Conservation (phyloP, 257 asterid species). For the Hygrophila difformis region DNA sequence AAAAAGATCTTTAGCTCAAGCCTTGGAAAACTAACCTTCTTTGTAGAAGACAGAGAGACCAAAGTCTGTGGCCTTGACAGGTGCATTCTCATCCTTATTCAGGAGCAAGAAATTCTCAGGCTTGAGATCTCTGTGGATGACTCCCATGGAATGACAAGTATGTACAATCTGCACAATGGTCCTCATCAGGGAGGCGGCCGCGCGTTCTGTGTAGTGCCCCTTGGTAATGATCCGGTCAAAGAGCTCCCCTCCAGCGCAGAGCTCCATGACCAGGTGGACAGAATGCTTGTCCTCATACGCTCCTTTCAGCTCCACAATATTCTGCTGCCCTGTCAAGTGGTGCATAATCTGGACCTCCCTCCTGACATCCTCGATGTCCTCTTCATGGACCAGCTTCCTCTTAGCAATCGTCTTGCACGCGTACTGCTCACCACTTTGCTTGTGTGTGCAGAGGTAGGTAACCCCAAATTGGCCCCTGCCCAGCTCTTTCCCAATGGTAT, state of each 20-base stretch:
- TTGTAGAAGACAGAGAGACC: slow-evolving; percentile 62
- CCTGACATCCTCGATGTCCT: slow-evolving; percentile 54
- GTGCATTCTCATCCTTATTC: slow-evolving; percentile 51
- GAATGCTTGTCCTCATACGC: slow-evolving; percentile 61
- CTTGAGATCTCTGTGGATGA: slow-evolving; percentile 58
- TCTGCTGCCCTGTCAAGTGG: slow-evolving; percentile 51
- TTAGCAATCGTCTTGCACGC: slow-evolving; percentile 65
- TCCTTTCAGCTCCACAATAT: slow-evolving; percentile 54
- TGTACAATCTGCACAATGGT: slow-evolving; percentile 61
- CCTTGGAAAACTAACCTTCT: slow-evolving; percentile 27
- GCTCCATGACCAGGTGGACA: slow-evolving; percentile 52
- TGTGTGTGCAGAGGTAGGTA: slow-evolving; percentile 46
- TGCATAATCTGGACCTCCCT: slow-evolving; percentile 69
- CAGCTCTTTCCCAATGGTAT: slow-evolving; percentile 56
- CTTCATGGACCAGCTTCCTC: slow-evolving; percentile 47
- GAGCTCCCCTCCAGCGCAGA: slow-evolving; percentile 64
- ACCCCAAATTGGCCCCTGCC: slow-evolving; percentile 60
- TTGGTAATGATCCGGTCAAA: slow-evolving; percentile 49
- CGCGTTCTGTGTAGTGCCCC: slow-evolving; percentile 59
- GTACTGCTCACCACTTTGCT: slow-evolving; percentile 44
- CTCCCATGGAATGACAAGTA: slow-evolving; percentile 62
- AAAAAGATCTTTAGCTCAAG: no score
- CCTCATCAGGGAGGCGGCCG: slow-evolving; percentile 52
- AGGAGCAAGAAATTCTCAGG: slow-evolving; percentile 55
- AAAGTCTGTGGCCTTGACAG: slow-evolving; percentile 61